Conservation (phyloP, 352 stramenopile genomes). For the Thraustochytrium sp. region DNA sequence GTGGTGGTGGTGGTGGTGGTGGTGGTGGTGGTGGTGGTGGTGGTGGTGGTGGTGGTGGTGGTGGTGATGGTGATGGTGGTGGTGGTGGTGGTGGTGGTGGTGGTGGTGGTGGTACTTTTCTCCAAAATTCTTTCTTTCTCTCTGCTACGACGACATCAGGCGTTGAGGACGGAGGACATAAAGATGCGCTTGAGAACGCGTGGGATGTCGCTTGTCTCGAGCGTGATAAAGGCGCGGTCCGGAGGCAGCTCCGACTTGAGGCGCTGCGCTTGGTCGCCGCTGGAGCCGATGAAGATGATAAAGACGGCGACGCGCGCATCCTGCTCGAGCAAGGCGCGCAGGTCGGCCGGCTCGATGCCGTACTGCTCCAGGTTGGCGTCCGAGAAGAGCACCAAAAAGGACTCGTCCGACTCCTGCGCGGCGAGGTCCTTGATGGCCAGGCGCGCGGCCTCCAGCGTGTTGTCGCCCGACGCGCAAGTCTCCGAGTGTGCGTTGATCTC, state of each 20-base stretch:
- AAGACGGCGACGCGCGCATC: constrained; percentile 49
- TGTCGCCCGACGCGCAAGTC: constrained; percentile 84
- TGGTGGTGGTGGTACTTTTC: no score
- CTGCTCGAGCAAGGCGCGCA: constrained; percentile 28
- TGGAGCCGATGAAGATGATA: constrained; percentile 52
- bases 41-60: no score
- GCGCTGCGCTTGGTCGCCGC: constrained; percentile 68
- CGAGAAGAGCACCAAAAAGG: constrained; percentile 86
- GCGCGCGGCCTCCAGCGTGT: constrained; percentile 82
- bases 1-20: no score
- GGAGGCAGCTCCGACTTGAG: constrained; percentile 61
- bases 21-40: no score
- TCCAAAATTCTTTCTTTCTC: no score
- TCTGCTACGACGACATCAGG: no score
- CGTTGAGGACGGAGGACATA: background rate
- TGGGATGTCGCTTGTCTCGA: constrained; percentile 15
- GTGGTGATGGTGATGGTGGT: no score
- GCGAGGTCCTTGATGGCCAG: constrained; percentile 37
- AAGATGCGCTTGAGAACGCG: constrained; percentile 29
- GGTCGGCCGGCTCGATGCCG: constrained; percentile 57
- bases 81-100: no score
- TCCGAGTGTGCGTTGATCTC: constrained; percentile 87
- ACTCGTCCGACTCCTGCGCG: constrained; percentile 45
- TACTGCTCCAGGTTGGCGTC: constrained; percentile 92
- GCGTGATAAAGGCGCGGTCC: constrained; percentile 30